Evolutionary conservation across 164 flowering plant species (phyloP).

Genomic region (Taxillus chinensis): DNA sequence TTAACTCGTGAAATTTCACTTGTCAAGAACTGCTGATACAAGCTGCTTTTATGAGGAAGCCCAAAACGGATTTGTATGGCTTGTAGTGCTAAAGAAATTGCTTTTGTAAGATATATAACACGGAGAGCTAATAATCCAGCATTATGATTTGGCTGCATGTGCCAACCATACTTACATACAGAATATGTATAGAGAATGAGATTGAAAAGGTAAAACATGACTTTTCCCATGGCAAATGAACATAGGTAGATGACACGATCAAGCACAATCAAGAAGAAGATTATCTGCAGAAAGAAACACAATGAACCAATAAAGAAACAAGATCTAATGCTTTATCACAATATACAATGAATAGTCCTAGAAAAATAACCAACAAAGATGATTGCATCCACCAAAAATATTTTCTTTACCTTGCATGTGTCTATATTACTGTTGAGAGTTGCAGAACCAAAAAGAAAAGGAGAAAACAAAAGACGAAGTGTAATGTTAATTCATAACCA

Average conservation of each 20-base stretch:
- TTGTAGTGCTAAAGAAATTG: conserved; percentile 77
- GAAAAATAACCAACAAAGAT: no score
- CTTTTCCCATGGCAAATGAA: conserved; percentile 86
- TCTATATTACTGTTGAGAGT: no score
- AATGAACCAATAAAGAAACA: not conserved
- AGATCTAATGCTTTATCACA: not conserved
- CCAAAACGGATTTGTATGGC: conserved; percentile 89
- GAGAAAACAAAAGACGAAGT: no score
- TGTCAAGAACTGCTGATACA: conserved; percentile 90
- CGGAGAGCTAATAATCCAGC: conserved; percentile 77
- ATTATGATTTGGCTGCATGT: conserved; percentile 46
- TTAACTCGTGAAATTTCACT: conserved; percentile 68
- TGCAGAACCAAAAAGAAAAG: no score
- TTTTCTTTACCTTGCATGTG: no score
- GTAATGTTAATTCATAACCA: no score
- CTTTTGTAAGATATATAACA: conserved; percentile 84
- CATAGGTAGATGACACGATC: conserved; percentile 94
- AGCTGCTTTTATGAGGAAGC: conserved; percentile 82
- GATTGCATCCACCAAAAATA: no score
- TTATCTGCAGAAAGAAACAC: conserved; percentile 37
- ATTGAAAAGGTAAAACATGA: conserved; percentile 73
- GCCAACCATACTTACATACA: conserved; percentile 85
- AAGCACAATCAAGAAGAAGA: conserved; percentile 91
- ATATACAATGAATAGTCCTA: no score
- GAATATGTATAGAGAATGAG: conserved; percentile 77